Base-by-base conservation (phyloP, 768 basidiomycete species). In the Glaciozyma antarctica region DNA sequence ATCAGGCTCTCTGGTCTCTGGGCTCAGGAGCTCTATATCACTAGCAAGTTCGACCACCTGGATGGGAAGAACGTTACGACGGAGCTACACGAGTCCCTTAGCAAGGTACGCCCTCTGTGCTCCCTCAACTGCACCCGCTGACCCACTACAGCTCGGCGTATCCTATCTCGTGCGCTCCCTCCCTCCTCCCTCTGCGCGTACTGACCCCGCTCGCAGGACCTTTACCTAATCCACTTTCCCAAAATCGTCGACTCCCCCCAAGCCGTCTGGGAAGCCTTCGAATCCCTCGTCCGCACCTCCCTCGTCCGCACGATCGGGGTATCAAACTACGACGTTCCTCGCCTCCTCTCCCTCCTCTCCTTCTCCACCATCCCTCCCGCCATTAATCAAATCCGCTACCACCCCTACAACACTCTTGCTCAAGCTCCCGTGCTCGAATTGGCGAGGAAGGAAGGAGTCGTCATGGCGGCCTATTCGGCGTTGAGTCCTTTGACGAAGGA, bases 21-120 rank as follows among this genome's bases (percentile, higher is more conserved):
- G 59, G n/a, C n/a, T 9, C 48, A 60, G 48, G 24, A 60, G 34
- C 49, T 60, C 9, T 60, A 60, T 49, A 60, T 60, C 26, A 60
- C 59, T 2, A 52, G 48, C 12, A 49, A 60, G 34, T 60, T 51
- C 24, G 59, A 60, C 59, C 19, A 52, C 49, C 12, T 60, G 22
- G n/a, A 52, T 9, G 22, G 34, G 34, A 38, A 60, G 24, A 49
- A 60, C 17, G 48, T 60, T 15, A 32, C 47, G 45, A 12, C 13
- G 3, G 47, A 47, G 45, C 48, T 59, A 12, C 58, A 59, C 28
- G 34, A 59, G 28, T 47, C 45, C 2, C 58, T 59, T 15, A 26
- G 6, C 58, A 59, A 59, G 56, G 56, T 44, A 15, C n/a, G 56
- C 26, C 19, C 9, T 3, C 38, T 12, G 34, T 56, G 34, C 34